Conservation (phyloP, 345 rosid genomes). For the Pseudoturritis turrita region DNA sequence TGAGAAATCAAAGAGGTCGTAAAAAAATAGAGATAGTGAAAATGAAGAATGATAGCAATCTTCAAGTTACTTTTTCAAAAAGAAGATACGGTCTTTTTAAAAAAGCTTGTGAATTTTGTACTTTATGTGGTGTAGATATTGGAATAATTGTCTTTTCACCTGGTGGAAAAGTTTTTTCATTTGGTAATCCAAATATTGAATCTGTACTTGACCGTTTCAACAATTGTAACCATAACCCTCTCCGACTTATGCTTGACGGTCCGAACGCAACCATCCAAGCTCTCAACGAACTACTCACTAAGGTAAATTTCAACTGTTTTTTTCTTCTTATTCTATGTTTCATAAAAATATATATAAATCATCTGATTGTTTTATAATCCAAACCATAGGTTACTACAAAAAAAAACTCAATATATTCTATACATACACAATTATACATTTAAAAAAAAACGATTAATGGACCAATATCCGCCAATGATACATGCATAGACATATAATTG, state of each 20-base stretch:
- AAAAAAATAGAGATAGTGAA: not conserved
- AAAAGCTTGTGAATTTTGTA: conserved; percentile 13
- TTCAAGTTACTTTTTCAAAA: conserved; percentile 5
- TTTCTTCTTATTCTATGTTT: not conserved
- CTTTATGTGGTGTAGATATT: not conserved
- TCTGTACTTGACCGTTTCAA: conserved; percentile 32
- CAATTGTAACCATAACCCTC: not conserved
- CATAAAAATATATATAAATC: not conserved
- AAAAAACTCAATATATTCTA: not conserved
- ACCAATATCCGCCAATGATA: too few relatives aligned
- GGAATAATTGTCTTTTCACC: conserved; percentile 15
- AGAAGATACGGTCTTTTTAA: not conserved
- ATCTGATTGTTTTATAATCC: not conserved
- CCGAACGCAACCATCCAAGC: conserved; percentile 33
- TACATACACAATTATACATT: too few relatives aligned
- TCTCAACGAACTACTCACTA: conserved; percentile 42
- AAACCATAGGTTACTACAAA: not conserved
- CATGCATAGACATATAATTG: not conserved
- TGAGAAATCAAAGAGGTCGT: not conserved
- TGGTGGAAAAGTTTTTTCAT: conserved; percentile 40
- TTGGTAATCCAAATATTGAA: conserved; percentile 50
- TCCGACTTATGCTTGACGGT: conserved; percentile 28
- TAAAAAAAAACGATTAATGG: too few relatives aligned
- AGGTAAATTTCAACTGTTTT: not conserved
- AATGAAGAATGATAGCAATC: not conserved